Conservation (phyloP, 2,329 filamentous ascomycete genomes). For the Epicoccum nigrum region DNA sequence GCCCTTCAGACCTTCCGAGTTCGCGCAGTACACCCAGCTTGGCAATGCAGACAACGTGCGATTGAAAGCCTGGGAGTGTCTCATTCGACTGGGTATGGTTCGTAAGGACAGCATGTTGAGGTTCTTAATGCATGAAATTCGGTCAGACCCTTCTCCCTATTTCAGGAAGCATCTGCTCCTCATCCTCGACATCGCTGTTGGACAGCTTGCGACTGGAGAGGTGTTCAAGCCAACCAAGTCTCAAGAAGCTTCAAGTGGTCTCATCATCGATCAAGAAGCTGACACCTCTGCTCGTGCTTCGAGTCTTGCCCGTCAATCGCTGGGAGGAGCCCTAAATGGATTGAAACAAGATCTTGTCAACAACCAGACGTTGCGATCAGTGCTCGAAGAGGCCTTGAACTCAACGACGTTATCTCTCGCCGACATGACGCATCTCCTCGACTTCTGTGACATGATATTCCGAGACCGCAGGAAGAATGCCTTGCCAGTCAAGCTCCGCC, state of each 20-base stretch:
- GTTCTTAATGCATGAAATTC: conserved; percentile 64
- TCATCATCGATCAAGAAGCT: conserved; percentile 65
- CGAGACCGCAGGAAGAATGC: conserved; percentile 54
- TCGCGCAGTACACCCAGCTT: conserved; percentile 65
- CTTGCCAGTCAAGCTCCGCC: conserved; percentile 57
- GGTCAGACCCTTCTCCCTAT: conserved; percentile 63
- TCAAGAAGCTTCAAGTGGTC: conserved; percentile 44
- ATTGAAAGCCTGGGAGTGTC: conserved; percentile 63
- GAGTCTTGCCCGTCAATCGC: conserved; percentile 60
- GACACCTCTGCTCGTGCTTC: conserved; percentile 52
- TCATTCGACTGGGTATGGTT: conserved; percentile 61
- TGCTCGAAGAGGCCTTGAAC: conserved; percentile 63
- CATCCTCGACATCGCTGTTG: conserved; percentile 62
- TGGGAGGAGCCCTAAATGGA: conserved; percentile 64
- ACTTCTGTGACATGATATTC: conserved; percentile 64
- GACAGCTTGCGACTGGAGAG: conserved; percentile 64
- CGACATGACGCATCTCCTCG: conserved; percentile 63
- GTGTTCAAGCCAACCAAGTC: conserved; percentile 40
- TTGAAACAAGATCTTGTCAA: conserved; percentile 60
- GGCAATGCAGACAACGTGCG: conserved; percentile 67
- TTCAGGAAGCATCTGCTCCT: conserved; percentile 60
- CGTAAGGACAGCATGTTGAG: conserved; percentile 59
- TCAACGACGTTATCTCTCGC: conserved; percentile 56
- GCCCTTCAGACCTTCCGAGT: conserved; percentile 60
- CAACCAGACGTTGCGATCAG: conserved; percentile 57